Evolutionary conservation across 1,139 yeast species (phyloP).

Genomic region (Geotrichum candidum): DNA sequence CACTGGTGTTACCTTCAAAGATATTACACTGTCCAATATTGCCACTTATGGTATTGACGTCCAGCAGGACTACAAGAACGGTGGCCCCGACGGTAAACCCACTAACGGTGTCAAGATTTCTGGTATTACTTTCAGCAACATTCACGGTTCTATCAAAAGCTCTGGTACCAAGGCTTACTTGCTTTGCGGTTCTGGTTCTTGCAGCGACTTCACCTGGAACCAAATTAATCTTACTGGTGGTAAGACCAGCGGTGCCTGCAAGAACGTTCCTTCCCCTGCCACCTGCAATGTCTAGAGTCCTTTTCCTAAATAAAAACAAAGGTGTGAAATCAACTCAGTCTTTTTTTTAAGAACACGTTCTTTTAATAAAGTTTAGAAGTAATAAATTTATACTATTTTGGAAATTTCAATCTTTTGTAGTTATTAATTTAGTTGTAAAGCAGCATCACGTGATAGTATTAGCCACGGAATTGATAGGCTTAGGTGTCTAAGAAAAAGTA

Average conservation of each 20-base stretch:
- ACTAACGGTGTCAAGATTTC: constrained; percentile 2
- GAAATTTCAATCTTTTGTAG: too few species aligned
- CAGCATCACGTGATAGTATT: too few species aligned
- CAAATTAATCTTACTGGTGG: constrained; percentile 3
- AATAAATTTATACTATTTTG: too few species aligned
- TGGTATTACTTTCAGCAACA: not conserved
- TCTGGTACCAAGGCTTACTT: constrained; percentile 4
- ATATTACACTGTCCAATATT: constrained; percentile 9
- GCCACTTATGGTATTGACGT: constrained; percentile 8
- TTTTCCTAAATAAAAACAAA: not conserved
- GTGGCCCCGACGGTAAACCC: constrained; percentile 10
- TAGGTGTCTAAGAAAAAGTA: too few species aligned
- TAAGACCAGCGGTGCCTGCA: not conserved
- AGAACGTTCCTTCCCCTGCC: constrained; percentile 10
- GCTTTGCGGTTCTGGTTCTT: constrained; percentile 9
- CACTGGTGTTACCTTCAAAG: not conserved
- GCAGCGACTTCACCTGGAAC: constrained; percentile 8
- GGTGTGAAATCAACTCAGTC: not conserved
- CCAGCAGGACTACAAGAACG: constrained; percentile 10
- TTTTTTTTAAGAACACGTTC: too few species aligned
- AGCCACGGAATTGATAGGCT: too few species aligned
- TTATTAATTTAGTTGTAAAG: too few species aligned
- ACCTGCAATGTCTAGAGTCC: not conserved
- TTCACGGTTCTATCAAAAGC: constrained; percentile 4
- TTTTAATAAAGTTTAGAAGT: too few species aligned